Evolutionary conservation across 1,284 basidiomycete genomes (phyloP), one percentile per base, ranked within the genome.

Genomic region (Cystobasidium sp.): DNA sequence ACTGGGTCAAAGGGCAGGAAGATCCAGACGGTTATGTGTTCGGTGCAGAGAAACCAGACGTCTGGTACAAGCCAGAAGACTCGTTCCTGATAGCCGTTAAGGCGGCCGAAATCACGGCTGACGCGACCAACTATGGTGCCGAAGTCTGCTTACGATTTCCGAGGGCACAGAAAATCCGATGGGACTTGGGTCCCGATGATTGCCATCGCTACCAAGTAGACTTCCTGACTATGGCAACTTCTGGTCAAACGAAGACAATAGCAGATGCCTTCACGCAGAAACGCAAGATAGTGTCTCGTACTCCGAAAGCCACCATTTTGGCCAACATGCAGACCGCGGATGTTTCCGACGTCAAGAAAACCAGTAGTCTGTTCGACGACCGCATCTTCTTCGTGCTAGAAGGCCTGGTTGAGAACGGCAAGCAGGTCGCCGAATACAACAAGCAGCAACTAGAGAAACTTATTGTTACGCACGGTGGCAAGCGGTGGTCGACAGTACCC

Each of bases 11-110:
- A 14, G 80, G 80, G 20, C 79, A 80, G 2, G 81, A 81, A 0
- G 41, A 70, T 0, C 85, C 83, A 82, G 61, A 74, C 22, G 63
- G 66, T 20, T 75, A 75, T 24, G 49, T 67, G n/a, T 75, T 75
- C 51, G 75, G 75, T 7, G 69, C 63, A 9, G 76, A 77, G 56
- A 92, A 91, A 81, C 89, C 90, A 0, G 91, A 93, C 81, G 80
- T 92, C 20, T 93, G 92, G 82, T 83, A 93, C 16, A 88, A 91
- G 74, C 91, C 91, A 39, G 86, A 89, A 79, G 89, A 92, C 75
- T 93, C 91, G 0, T 93, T 94, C 82, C 90, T 97, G 44, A 78
- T 97, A 76, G 91, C 91, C 78, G 88, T 97, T 71, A 97, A 97
- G 82, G 94, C 92, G 0, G 91, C 93, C 0, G 93, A 96, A 80